These are phyloP conservation scores for Solanum phureja DNA, from an alignment of 257 asterid species.

Conservation along the genomic window DNA sequence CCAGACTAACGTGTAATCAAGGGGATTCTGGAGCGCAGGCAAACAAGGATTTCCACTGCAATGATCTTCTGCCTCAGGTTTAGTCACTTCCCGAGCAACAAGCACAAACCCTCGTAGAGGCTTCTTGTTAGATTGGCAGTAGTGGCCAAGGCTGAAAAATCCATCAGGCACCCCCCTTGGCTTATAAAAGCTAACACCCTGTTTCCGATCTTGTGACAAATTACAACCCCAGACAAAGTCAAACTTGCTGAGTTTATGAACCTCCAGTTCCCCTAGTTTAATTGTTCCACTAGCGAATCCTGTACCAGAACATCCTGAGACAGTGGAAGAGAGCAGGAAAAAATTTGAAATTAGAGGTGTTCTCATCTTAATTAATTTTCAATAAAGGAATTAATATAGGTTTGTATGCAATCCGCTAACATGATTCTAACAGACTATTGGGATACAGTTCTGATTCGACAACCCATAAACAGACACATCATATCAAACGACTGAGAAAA, in stretches of 20 bases:
- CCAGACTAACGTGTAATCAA: slow-evolving; percentile 69
- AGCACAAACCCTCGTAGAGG: slow-evolving; percentile 72
- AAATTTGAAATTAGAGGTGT: not conserved
- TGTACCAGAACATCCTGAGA: slow-evolving; percentile 31
- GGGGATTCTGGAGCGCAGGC: slow-evolving; percentile 54
- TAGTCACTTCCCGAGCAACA: slow-evolving; percentile 47
- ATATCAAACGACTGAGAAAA: not conserved
- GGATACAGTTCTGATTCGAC: not conserved
- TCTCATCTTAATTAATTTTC: not conserved
- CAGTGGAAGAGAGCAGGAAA: not conserved
- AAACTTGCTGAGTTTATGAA: slow-evolving; percentile 44
- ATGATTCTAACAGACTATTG: not conserved
- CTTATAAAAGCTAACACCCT: slow-evolving; percentile 61
- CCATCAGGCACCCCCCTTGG: slow-evolving; percentile 61
- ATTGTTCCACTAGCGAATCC: slow-evolving; percentile 58
- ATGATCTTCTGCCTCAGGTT: slow-evolving; percentile 5
- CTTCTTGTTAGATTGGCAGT: slow-evolving; percentile 61
- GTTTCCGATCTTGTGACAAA: slow-evolving; percentile 35
- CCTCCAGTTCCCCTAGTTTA: slow-evolving; percentile 70
- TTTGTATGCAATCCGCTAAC: not conserved
- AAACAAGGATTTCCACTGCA: not conserved
- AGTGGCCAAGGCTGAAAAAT: slow-evolving; percentile 64
- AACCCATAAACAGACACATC: not conserved
- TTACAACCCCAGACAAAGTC: slow-evolving; percentile 62
- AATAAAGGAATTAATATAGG: not conserved